Evolutionary conservation across 2,329 filamentous ascomycete genomes (phyloP).

Genomic region (Tolypocladium cylindrosporum): DNA sequence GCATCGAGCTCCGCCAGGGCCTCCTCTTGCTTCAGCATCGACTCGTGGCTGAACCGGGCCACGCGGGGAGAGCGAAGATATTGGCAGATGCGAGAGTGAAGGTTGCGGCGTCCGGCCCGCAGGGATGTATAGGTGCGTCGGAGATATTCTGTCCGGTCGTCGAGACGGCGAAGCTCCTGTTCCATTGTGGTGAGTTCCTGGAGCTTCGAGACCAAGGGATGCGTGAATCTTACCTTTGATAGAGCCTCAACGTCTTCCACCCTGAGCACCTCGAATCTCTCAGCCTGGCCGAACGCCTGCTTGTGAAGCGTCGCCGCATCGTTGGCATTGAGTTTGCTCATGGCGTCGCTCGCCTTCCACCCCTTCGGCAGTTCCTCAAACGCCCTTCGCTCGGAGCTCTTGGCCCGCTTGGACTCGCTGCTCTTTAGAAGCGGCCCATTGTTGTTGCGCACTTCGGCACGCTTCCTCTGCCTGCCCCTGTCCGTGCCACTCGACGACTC

Average conservation of each 20-base stretch:
- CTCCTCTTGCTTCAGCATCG: slow-evolving; percentile 71
- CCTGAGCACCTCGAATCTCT: slow-evolving; percentile 54
- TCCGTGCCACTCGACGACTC: slow-evolving; percentile 52
- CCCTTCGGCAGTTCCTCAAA: slow-evolving; percentile 54
- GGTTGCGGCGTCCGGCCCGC: slow-evolving; percentile 63
- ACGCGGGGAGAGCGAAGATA: slow-evolving; percentile 63
- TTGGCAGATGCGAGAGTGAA: slow-evolving; percentile 67
- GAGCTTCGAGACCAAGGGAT: not conserved
- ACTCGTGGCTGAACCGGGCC: slow-evolving; percentile 63
- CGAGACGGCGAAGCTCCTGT: slow-evolving; percentile 64
- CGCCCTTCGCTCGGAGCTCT: slow-evolving; percentile 42
- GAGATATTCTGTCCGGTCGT: slow-evolving; percentile 69
- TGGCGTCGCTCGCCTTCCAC: slow-evolving; percentile 42
- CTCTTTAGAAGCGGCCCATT: slow-evolving; percentile 26
- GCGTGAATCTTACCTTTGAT: slow-evolving; percentile 41
- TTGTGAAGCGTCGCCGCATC: slow-evolving; percentile 44
- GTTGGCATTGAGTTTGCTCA: slow-evolving; percentile 30
- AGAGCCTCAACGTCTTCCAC: slow-evolving; percentile 54
- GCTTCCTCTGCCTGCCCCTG: slow-evolving; percentile 49
- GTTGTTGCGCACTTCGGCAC: slow-evolving; percentile 31
- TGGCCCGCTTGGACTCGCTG: slow-evolving; percentile 31
- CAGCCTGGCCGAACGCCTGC: slow-evolving; percentile 52
- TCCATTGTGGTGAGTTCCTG: not conserved
- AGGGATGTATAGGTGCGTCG: slow-evolving; percentile 68
- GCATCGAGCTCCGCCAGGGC: slow-evolving; percentile 65